Percentiles rank a stretch among this genome's conserved stretches.
Evolutionary conservation across 345 rosid genomes (phyloP).

Genomic region (Heritiera fomes): DNA sequence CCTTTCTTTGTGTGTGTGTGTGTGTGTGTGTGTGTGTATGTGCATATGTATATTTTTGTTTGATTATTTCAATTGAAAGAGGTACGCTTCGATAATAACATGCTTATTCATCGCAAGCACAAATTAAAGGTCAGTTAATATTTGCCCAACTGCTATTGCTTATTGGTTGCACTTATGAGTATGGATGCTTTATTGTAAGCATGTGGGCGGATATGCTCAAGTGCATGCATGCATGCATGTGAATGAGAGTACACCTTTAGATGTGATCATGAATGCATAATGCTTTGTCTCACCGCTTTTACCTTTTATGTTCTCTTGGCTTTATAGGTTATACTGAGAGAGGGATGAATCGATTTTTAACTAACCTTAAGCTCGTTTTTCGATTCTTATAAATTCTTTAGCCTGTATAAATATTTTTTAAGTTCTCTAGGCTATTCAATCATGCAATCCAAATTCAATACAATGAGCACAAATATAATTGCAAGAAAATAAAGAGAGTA

Average conservation of each 20-base stretch:
- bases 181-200: background rate
- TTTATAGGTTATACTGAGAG: too few species aligned
- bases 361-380: too few species aligned
- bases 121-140: conserved; percentile 56
- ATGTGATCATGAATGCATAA: background rate
- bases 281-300: background rate
- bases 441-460: too few species aligned
- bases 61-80: conserved; percentile 63
- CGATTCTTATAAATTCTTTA: too few species aligned
- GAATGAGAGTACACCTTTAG: background rate
- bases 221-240: conserved; percentile 7
- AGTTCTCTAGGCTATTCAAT: too few species aligned
- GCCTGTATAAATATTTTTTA: too few species aligned
- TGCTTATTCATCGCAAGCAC: conserved; percentile 50
- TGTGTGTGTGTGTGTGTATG: background rate
- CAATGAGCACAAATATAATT: too few species aligned
- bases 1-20: background rate
- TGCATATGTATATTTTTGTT: background rate
- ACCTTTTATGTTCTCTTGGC: background rate
- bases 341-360: too few species aligned
- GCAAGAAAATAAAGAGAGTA: too few species aligned
- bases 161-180: background rate
- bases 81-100: conserved; percentile 46
- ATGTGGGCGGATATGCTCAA: background rate
- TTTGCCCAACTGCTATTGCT: conserved; percentile 16